Evolutionary conservation across 2,329 filamentous ascomycete genomes (phyloP).

Genomic region (Tolypocladium pustulatum): DNA sequence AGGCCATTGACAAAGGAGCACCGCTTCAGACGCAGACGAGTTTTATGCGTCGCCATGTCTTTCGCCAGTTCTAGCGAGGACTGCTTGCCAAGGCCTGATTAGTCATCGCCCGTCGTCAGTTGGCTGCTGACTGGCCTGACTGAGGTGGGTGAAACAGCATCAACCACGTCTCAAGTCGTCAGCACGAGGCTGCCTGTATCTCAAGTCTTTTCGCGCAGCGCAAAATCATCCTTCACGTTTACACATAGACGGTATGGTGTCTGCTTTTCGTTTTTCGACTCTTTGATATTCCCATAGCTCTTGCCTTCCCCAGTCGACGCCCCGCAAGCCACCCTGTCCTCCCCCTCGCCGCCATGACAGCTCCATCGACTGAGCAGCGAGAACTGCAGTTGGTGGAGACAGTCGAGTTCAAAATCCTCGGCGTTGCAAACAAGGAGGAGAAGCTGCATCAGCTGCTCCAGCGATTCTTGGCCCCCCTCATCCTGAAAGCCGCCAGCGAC

Average conservation of each 20-base stretch:
- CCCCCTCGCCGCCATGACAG: constrained; percentile 21
- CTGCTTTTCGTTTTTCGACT: not conserved
- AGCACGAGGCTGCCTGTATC: not conserved
- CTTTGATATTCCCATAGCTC: not conserved
- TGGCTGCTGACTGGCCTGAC: not conserved
- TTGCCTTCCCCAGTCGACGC: not conserved
- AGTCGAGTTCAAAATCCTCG: constrained; percentile 71
- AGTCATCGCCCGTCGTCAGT: not conserved
- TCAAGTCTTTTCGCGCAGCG: not conserved
- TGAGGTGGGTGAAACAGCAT: not conserved
- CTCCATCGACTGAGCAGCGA: constrained; percentile 44
- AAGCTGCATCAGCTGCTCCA: constrained; percentile 72
- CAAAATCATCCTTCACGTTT: not conserved
- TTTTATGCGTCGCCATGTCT: not conserved
- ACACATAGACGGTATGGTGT: not conserved
- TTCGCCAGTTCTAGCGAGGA: not conserved
- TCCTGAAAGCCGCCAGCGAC: constrained; percentile 79
- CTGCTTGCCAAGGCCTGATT: not conserved
- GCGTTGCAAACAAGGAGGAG: constrained; percentile 69
- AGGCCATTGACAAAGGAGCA: not conserved
- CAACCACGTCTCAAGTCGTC: not conserved
- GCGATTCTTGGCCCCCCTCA: constrained; percentile 67
- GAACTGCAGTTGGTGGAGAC: constrained; percentile 78
- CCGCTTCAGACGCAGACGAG: too few species aligned
- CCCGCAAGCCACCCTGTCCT: not conserved